Evolutionary conservation across 2,329 filamentous ascomycete genomes (phyloP).

Genomic region (Rutstroemia sp.): DNA sequence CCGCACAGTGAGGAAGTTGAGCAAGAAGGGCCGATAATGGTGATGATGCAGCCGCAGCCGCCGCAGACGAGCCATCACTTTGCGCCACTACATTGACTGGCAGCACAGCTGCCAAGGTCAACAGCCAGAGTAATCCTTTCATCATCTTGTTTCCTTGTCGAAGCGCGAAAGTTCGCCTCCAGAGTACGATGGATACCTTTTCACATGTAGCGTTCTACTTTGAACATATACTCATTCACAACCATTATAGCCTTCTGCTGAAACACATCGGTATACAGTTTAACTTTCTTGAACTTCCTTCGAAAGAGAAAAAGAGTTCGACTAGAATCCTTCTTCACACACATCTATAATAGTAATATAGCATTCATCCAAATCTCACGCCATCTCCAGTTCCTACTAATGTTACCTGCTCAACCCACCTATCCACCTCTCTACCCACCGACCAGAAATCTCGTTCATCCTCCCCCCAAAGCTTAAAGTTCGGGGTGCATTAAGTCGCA

Average conservation of each 20-base stretch:
- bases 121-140: neutral
- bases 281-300: neutral
- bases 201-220: neutral
- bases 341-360: too few species aligned
- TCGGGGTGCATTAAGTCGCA: neutral
- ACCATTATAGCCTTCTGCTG: too few species aligned
- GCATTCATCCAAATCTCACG: too few species aligned
- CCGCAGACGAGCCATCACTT: too few species aligned
- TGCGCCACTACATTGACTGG: neutral
- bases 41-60: too few species aligned
- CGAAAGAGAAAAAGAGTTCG: neutral
- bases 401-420: neutral
- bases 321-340: too few species aligned
- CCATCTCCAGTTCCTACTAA: neutral
- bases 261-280: neutral
- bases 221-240: neutral
- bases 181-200: too few species aligned
- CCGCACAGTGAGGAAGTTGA: constrained; percentile 1
- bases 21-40: neutral
- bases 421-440: neutral
- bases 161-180: too few species aligned
- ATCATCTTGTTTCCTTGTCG: neutral
- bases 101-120: neutral
- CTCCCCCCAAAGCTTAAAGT: neutral
- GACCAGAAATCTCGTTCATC: neutral